These are phyloP conservation scores for Ophiostoma tasmaniense DNA, from an alignment of 2,329 filamentous ascomycete species.

Conservation along the genomic window DNA sequence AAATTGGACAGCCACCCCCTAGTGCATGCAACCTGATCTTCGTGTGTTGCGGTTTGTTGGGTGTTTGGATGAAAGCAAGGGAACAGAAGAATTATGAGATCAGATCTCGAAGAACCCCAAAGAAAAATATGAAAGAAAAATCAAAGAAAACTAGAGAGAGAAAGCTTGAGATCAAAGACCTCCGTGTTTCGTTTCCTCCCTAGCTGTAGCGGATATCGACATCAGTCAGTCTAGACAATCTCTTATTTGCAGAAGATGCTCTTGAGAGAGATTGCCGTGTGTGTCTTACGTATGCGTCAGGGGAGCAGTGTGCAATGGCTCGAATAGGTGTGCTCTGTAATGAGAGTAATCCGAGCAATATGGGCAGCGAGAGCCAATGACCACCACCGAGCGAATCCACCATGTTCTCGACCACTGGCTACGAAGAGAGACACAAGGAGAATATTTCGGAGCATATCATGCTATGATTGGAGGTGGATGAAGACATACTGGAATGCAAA, in stretches of 20 bases:
- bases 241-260: too few species aligned
- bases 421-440: background rate
- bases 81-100: too few species aligned
- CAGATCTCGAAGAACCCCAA: too few species aligned
- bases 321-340: background rate
- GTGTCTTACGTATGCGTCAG: background rate
- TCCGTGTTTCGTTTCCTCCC: background rate
- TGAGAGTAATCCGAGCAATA: background rate
- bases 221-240: background rate
- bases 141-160: background rate
- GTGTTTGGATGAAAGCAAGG: background rate
- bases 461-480: background rate
- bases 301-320: background rate
- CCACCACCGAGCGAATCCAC: background rate
- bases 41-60: background rate
- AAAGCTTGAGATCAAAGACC: background rate
- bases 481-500: background rate
- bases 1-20: constrained; percentile 1
- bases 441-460: background rate
- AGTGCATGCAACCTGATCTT: background rate
- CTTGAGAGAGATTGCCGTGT: background rate
- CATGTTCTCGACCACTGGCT: background rate
- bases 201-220: background rate
- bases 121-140: background rate
- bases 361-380: background rate